These are phyloP conservation scores for Orbilia blumenaviensis DNA, from an alignment of 2,329 filamentous ascomycete species.

Conservation along the genomic window DNA sequence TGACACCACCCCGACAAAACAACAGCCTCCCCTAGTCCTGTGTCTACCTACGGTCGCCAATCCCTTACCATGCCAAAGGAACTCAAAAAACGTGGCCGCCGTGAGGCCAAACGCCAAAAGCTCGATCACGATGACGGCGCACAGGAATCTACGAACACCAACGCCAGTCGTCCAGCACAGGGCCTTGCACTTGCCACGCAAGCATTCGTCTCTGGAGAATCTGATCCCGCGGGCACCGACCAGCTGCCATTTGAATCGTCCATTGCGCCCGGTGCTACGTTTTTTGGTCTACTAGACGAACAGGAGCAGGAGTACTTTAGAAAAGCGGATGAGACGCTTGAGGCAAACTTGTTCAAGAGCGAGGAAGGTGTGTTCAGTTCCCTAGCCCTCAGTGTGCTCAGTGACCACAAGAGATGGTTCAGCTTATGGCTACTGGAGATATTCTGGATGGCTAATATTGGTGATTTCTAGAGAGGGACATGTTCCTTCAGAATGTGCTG, in stretches of 20 bases:
- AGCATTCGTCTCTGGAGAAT: conserved; percentile 56
- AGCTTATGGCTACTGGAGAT: not conserved
- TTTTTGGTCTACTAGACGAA: conserved; percentile 91
- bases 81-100: conserved; percentile 68
- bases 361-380: conserved; percentile 76
- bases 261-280: conserved; percentile 66
- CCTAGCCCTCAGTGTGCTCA: conserved; percentile 45
- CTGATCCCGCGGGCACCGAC: conserved; percentile 59
- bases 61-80: conserved; percentile 67
- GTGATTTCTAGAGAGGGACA: conserved; percentile 60
- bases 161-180: not conserved
- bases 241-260: conserved; percentile 55
- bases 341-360: conserved; percentile 84
- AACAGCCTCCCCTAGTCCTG: too few relatives aligned
- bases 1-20: not conserved
- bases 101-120: conserved; percentile 66
- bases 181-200: conserved; percentile 6
- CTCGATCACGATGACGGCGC: conserved; percentile 62
- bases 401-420: not conserved
- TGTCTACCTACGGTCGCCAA: not conserved
- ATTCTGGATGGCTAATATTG: conserved; percentile 8
- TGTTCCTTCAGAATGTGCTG: conserved; percentile 79
- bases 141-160: conserved; percentile 61
- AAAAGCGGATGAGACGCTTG: conserved; percentile 85
- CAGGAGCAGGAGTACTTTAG: conserved; percentile 97